Percentiles rank a stretch among this genome's conserved stretches.
Evolutionary conservation across 208 protist genomes (phyloP).

Genomic region (Spironucleus salmonicida): DNA sequence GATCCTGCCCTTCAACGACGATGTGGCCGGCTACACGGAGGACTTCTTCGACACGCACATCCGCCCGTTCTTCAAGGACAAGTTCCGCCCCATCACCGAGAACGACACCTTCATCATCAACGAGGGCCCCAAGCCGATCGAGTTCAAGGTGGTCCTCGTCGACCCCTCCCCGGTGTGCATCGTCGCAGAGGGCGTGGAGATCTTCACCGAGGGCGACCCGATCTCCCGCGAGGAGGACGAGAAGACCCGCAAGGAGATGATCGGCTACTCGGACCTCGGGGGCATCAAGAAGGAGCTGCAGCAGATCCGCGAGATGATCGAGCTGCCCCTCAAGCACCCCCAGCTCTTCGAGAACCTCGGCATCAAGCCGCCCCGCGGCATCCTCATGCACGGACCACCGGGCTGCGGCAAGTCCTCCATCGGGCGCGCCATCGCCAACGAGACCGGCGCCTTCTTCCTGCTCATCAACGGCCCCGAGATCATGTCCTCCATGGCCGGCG

Average conservation of each 20-base stretch:
- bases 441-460: conserved; percentile 89
- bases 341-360: conserved; percentile 41
- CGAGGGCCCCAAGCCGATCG: conserved; percentile 88
- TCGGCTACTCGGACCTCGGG: conserved; percentile 74
- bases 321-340: conserved; percentile 39
- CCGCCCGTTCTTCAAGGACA: conserved; percentile 96
- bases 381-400: conserved; percentile 42
- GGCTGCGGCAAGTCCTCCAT: conserved; percentile 48
- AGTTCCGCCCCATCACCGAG: conserved; percentile 95
- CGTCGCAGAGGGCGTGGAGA: conserved; percentile 87
- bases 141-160: conserved; percentile 99
- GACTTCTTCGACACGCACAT: conserved; percentile 97
- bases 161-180: conserved; percentile 91
- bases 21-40: conserved; percentile 61
- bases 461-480: conserved; percentile 99
- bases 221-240: conserved; percentile 97
- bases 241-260: conserved; percentile 57
- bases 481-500: conserved; percentile 98
- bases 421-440: conserved; percentile 43
- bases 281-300: conserved; percentile 38
- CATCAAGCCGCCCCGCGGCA: conserved; percentile 37
- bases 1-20: conserved; percentile 95
- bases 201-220: conserved; percentile 97
- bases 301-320: conserved; percentile 44
- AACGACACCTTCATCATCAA: conserved; percentile 83